Percentiles rank a stretch among this genome's conserved stretches.
These are phyloP conservation scores for Fraxinus baroniana DNA, from an alignment of 305 asterid genomes.

Conservation along the genomic window DNA sequence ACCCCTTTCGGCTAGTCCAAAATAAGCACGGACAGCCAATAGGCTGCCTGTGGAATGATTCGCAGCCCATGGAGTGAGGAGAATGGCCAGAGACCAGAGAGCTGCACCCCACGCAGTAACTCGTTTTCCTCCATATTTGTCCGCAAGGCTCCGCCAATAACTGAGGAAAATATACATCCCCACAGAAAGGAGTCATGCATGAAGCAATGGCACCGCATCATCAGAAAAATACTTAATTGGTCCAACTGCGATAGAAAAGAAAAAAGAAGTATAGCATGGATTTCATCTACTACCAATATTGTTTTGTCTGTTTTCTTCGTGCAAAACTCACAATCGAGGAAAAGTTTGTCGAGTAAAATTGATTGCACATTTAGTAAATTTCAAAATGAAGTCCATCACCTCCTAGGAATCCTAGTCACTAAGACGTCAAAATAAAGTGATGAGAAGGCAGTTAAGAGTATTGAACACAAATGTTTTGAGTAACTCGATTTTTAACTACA, in stretches of 20 bases:
- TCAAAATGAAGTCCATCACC: not conserved
- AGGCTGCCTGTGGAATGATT: constrained; percentile 82
- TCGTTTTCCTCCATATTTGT: constrained; percentile 75
- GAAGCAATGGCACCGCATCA: constrained; percentile 19
- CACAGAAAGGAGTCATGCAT: constrained; percentile 80
- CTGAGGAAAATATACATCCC: constrained; percentile 93
- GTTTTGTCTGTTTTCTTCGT: not conserved
- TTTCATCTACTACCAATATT: not conserved
- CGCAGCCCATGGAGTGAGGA: constrained; percentile 94
- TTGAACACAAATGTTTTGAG: not conserved
- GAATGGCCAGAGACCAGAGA: constrained; percentile 89
- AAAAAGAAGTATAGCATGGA: not conserved
- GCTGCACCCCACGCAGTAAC: constrained; percentile 93
- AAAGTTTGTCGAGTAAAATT: not conserved
- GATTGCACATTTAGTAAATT: not conserved
- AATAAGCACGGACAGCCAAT: constrained; percentile 81
- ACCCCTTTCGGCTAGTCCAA: constrained; percentile 95
- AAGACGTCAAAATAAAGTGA: not conserved
- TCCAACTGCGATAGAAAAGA: no score
- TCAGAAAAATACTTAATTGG: constrained; percentile 24
- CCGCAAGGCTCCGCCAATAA: constrained; percentile 90
- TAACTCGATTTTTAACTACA: not conserved
- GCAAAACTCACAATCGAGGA: not conserved
- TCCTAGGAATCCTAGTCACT: not conserved
- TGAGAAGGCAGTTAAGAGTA: not conserved